phyloP scores from a whole-genome alignment of 768 basidiomycete species.

The Phallus indusiatus region DNA sequence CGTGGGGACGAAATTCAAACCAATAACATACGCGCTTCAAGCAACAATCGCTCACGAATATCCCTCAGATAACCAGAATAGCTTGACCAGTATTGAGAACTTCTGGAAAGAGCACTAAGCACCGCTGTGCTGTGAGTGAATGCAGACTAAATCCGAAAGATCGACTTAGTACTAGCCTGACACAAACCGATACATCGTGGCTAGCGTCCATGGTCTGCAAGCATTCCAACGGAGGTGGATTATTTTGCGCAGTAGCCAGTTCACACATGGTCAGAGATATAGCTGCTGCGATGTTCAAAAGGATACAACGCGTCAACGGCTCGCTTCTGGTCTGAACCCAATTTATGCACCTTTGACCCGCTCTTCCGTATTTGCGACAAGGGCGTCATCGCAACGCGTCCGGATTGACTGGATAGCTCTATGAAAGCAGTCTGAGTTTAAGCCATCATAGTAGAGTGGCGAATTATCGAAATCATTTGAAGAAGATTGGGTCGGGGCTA shows the following conservation, averaged over 20 bases:
- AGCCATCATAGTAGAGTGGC: background rate
- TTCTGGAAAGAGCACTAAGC: slow-evolving; percentile 58
- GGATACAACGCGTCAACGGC: background rate
- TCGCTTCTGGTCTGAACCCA: background rate
- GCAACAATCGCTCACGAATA: slow-evolving; percentile 42
- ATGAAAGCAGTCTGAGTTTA: slow-evolving; percentile 55
- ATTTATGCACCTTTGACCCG: slow-evolving; percentile 43
- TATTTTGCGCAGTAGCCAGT: slow-evolving; percentile 61
- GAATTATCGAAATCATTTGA: background rate
- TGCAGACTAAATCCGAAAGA: background rate
- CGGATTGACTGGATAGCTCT: slow-evolving; percentile 39
- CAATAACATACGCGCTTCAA: background rate
- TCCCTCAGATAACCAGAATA: slow-evolving; percentile 79
- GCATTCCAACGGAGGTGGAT: slow-evolving; percentile 63
- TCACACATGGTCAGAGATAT: slow-evolving; percentile 76
- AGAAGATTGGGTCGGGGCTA: background rate
- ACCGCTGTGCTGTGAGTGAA: background rate
- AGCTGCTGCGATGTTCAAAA: slow-evolving; percentile 38
- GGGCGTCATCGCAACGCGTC: slow-evolving; percentile 42
- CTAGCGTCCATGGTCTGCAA: background rate
- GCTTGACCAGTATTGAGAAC: slow-evolving; percentile 78
- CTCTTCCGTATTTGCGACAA: slow-evolving; percentile 45
- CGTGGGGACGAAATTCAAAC: background rate
- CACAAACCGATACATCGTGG: slow-evolving; percentile 34
- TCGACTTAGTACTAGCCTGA: slow-evolving; percentile 35